phyloP scores from a whole-genome alignment of 2,329 filamentous ascomycete species.

The Xenoacremonium recifei region DNA sequence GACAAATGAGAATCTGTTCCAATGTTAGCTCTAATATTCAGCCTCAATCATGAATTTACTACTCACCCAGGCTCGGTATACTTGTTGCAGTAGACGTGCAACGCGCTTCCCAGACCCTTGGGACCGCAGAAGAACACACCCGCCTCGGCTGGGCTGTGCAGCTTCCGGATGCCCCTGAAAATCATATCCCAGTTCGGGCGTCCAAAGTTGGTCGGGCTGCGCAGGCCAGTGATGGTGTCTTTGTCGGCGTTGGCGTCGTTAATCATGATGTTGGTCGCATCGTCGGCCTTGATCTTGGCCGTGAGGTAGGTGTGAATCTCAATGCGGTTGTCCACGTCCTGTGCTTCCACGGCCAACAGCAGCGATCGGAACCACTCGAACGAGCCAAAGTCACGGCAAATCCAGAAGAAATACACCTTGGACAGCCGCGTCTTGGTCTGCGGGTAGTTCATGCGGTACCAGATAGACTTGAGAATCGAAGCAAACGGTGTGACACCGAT shows the following conservation, averaged over 20 bases:
- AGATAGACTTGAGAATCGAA: constrained; percentile 86
- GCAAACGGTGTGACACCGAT: constrained; percentile 87
- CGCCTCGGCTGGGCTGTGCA: constrained; percentile 70
- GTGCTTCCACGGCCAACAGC: constrained; percentile 79
- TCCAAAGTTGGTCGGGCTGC: constrained; percentile 82
- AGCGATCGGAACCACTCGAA: constrained; percentile 90
- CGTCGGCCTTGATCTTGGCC: constrained; percentile 81
- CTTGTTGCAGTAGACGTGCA: constrained; percentile 85
- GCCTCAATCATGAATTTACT: constrained; percentile 9
- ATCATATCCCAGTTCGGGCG: constrained; percentile 90
- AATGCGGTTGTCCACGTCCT: constrained; percentile 80
- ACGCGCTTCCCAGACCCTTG: constrained; percentile 70
- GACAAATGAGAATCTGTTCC: constrained; percentile 58
- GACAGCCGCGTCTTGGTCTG: constrained; percentile 74
- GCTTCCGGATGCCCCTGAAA: constrained; percentile 78
- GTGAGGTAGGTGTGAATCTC: constrained; percentile 90
- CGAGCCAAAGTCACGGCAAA: constrained; percentile 82
- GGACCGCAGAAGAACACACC: constrained; percentile 86
- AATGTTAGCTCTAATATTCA: constrained; percentile 25
- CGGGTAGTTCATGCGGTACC: constrained; percentile 90
- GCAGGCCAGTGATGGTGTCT: constrained; percentile 79
- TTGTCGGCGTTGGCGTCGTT: constrained; percentile 83
- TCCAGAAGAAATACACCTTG: constrained; percentile 94
- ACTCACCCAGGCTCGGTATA: constrained; percentile 77
- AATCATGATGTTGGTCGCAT: constrained; percentile 90